Evolutionary conservation across 352 stramenopile genomes (phyloP).

Genomic region (Proteromonas lacertae): DNA sequence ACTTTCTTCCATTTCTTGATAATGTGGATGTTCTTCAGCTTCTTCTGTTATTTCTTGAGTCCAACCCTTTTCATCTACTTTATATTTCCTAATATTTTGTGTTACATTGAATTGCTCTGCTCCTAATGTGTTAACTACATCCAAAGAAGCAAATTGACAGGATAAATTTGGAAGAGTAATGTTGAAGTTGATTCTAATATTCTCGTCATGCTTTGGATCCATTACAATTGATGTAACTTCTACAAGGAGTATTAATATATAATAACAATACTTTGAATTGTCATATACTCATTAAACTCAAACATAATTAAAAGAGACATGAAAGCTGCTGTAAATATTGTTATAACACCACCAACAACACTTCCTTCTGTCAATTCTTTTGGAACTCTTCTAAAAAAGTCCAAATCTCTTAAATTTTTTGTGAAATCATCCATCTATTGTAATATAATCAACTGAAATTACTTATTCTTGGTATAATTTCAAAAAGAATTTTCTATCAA

Average conservation of each 20-base stretch:
- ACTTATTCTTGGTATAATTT: too few relatives aligned
- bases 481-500: too few relatives aligned
- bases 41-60: constrained; percentile 21
- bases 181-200: constrained; percentile 85
- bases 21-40: constrained; percentile 19
- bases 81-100: constrained; percentile 78
- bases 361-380: constrained; percentile 16
- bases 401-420: constrained; percentile 5
- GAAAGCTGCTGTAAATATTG: constrained; percentile 18
- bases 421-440: not conserved
- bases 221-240: too few relatives aligned
- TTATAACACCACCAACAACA: constrained; percentile 3
- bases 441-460: too few relatives aligned
- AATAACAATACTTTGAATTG: constrained; percentile 37
- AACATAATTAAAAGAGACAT: constrained; percentile 48
- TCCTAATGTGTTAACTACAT: constrained; percentile 80
- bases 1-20: constrained; percentile 20
- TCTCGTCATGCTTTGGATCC: constrained; percentile 8
- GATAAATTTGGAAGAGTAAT: constrained; percentile 80
- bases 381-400: constrained; percentile 16
- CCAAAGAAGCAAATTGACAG: constrained; percentile 74
- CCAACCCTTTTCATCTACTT: constrained; percentile 36
- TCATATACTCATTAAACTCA: constrained; percentile 45
- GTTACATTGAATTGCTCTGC: constrained; percentile 88
- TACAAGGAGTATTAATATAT: too few relatives aligned